Conservation (phyloP, 139 green algal species). For the Tetradesmus obliquus region DNA sequence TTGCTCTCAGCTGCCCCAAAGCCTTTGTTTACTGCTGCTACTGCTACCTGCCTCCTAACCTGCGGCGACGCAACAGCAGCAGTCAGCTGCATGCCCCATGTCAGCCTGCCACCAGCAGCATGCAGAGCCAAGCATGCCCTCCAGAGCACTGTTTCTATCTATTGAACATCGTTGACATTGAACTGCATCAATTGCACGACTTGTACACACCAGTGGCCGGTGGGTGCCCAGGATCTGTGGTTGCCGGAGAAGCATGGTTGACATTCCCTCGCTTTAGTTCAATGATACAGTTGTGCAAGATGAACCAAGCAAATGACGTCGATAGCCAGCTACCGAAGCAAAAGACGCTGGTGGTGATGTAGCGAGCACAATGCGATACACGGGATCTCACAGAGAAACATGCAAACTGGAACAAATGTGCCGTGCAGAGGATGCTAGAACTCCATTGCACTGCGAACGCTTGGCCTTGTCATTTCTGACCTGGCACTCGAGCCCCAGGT, state of each 20-base stretch:
- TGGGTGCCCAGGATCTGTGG: neutral
- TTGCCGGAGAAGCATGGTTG: conserved; percentile 4
- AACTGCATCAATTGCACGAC: neutral
- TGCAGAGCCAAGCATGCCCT: neutral
- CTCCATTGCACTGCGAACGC: no score
- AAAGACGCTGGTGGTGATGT: neutral
- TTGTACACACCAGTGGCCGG: neutral
- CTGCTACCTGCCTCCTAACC: conserved; percentile 1
- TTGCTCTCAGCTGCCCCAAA: conserved; percentile 15
- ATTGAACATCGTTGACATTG: neutral
- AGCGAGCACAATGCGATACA: neutral
- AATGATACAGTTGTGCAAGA: neutral
- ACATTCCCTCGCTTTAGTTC: neutral
- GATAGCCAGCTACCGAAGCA: neutral
- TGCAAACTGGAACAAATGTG: neutral
- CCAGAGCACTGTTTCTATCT: neutral
- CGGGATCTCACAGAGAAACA: neutral
- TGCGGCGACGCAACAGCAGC: neutral
- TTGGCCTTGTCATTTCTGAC: neutral
- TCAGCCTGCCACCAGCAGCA: neutral
- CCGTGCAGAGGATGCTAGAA: neutral
- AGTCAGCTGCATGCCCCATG: neutral
- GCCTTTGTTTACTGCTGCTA: conserved; percentile 28
- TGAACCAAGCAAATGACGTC: neutral
- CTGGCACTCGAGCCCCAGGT: neutral